These are phyloP conservation scores for Alisma plantagoaquatica DNA, from an alignment of 106 monocot genomes.

Conservation along the genomic window DNA sequence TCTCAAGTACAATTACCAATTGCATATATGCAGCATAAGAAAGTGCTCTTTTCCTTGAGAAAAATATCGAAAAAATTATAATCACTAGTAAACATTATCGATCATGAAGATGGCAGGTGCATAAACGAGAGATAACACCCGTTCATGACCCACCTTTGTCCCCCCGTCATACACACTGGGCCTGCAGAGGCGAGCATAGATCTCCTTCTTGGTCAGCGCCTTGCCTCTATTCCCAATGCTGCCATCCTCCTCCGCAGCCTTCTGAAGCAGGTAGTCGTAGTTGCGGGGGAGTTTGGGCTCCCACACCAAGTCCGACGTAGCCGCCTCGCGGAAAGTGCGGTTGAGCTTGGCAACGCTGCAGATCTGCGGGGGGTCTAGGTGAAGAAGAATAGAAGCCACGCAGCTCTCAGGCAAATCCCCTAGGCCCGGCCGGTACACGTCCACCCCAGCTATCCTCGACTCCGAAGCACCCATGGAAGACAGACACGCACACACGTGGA, in stretches of 20 bases:
- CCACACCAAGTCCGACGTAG: constrained; percentile 14
- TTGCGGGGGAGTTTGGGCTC: constrained; percentile 10
- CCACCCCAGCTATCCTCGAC: not conserved
- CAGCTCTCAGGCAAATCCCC: constrained; percentile 19
- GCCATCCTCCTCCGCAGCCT: not conserved
- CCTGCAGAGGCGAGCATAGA: constrained; percentile 10
- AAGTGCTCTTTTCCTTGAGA: too few relatives aligned
- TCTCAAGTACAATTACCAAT: too few relatives aligned
- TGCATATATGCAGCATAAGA: too few relatives aligned
- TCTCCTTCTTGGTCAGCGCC: constrained; percentile 14
- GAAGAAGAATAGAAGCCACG: constrained; percentile 10
- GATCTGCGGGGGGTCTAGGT: constrained; percentile 15
- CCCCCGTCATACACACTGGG: constrained; percentile 4
- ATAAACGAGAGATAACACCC: not conserved
- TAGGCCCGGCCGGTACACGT: not conserved
- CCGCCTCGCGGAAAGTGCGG: constrained; percentile 8
- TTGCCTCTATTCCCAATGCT: not conserved
- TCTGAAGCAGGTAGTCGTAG: constrained; percentile 7
- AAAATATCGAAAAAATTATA: too few relatives aligned
- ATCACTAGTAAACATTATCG: too few relatives aligned
- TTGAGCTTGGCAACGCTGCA: constrained; percentile 10
- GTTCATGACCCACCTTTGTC: not conserved
- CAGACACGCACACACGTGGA: too few relatives aligned
- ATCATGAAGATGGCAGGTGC: not conserved
- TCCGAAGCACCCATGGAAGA: constrained; percentile 6